phyloP scores from a whole-genome alignment of 2,329 filamentous ascomycete species.

The Phialocephala sp. region DNA sequence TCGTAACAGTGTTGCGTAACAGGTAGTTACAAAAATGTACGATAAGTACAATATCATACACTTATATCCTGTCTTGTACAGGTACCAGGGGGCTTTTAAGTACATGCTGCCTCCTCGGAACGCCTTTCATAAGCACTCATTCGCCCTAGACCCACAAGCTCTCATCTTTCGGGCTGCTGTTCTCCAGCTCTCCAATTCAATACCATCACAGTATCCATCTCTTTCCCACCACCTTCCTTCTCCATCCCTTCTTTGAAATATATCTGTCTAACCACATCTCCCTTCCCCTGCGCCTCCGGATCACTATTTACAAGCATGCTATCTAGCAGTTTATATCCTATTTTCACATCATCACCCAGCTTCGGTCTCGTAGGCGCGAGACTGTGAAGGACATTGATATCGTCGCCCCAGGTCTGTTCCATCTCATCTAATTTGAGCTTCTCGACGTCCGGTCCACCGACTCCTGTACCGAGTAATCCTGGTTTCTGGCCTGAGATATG shows the following conservation, averaged over 20 bases:
- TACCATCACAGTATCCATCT: constrained; percentile 37
- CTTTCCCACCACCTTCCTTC: constrained; percentile 25
- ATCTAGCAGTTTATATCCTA: constrained; percentile 63
- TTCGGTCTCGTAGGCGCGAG: constrained; percentile 56
- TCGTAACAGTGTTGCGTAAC: too few relatives aligned
- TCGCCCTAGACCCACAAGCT: background rate
- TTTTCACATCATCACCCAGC: constrained; percentile 57
- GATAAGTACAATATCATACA: too few relatives aligned
- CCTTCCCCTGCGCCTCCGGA: constrained; percentile 14
- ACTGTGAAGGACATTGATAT: constrained; percentile 55
- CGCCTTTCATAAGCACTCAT: too few relatives aligned
- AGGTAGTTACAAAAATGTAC: too few relatives aligned
- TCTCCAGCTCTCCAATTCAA: constrained; percentile 35
- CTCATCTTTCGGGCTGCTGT: background rate
- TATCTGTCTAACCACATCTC: constrained; percentile 35
- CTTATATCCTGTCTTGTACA: too few relatives aligned
- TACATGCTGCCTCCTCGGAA: too few relatives aligned
- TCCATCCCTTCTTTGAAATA: constrained; percentile 32
- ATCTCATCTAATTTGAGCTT: constrained; percentile 43
- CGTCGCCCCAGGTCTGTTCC: constrained; percentile 48
- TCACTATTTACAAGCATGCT: constrained; percentile 48
- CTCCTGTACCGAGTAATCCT: constrained; percentile 17
- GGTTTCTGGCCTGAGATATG: constrained; percentile 31
- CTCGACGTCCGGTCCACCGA: constrained; percentile 27
- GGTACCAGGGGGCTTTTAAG: too few relatives aligned